phyloP scores from a whole-genome alignment of 2,329 filamentous ascomycete genomes.

The Pseudogymnoascus sp. region DNA sequence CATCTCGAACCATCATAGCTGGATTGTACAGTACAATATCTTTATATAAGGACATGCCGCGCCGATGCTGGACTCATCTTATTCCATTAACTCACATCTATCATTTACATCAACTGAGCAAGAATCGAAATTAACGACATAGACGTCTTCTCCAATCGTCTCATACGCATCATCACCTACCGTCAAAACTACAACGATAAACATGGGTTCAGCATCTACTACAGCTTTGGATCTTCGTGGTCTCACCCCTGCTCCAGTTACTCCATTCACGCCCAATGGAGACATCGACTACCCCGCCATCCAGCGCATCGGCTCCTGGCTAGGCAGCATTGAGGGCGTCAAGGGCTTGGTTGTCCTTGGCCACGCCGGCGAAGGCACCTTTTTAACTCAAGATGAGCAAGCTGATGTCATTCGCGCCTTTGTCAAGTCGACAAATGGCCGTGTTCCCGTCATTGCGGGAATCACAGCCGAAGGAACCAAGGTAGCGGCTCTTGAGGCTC shows the following conservation, averaged over 20 bases:
- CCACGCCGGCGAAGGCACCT: conserved; percentile 46
- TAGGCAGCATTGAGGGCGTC: conserved; percentile 41
- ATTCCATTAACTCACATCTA: not conserved
- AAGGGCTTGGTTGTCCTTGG: conserved; percentile 45
- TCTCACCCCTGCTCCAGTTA: conserved; percentile 42
- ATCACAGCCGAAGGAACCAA: conserved; percentile 46
- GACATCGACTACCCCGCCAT: conserved; percentile 43
- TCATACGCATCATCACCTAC: not conserved
- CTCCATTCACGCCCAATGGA: conserved; percentile 40
- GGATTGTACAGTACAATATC: not conserved
- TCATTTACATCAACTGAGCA: not conserved
- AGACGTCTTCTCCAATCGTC: conserved; percentile 15
- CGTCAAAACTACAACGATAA: conserved; percentile 11
- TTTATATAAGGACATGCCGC: not conserved
- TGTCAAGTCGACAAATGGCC: conserved; percentile 41
- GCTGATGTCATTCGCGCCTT: conserved; percentile 42
- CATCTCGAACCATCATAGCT: not conserved
- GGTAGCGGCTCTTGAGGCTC: conserved; percentile 42
- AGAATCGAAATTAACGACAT: not conserved
- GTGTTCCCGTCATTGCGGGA: conserved; percentile 42
- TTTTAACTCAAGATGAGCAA: conserved; percentile 42
- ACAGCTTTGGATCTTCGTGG: conserved; percentile 37
- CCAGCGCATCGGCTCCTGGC: conserved; percentile 44
- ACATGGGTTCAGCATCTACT: conserved; percentile 20
- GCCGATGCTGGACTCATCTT: not conserved